Percentiles rank a stretch among this genome's conserved stretches.
Evolutionary conservation across 2,329 filamentous ascomycete genomes (phyloP).

Genomic region (Neocucurbitaria cava): DNA sequence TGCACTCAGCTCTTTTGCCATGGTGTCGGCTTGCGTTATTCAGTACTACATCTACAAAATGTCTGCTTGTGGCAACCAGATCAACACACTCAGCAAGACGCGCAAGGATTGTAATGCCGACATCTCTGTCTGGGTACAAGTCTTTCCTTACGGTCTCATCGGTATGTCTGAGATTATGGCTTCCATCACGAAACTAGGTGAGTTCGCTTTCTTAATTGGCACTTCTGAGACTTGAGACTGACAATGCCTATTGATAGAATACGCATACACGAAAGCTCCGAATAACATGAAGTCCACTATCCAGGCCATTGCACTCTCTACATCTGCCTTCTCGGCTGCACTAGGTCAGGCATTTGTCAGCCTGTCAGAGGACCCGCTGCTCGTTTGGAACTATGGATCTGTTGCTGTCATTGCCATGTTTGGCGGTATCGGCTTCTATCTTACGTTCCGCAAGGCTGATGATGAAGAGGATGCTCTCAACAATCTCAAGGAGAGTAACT

Average conservation of each 20-base stretch:
- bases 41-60: conserved; percentile 61
- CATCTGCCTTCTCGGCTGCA: conserved; percentile 40
- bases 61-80: conserved; percentile 34
- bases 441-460: conserved; percentile 43
- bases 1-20: conserved; percentile 67
- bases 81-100: conserved; percentile 47
- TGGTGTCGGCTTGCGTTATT: conserved; percentile 63
- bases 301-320: conserved; percentile 45
- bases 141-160: conserved; percentile 62
- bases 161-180: conserved; percentile 68
- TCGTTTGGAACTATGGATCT: conserved; percentile 43
- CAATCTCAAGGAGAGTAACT: conserved; percentile 33
- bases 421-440: conserved; percentile 41
- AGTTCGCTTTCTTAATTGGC: too few species aligned
- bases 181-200: conserved; percentile 72
- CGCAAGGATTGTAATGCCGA: conserved; percentile 50
- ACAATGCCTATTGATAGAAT: too few species aligned
- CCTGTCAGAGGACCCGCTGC: conserved; percentile 41
- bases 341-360: conserved; percentile 42
- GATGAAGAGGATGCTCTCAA: conserved; percentile 43
- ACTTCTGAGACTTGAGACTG: too few species aligned
- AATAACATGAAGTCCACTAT: conserved; percentile 63
- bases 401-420: conserved; percentile 42
- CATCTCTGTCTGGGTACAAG: conserved; percentile 64
- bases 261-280: conserved; percentile 59